A percentile compares a stretch with the other conserved stretches of the same genome.
Conservation (phyloP, 768 basidiomycete species). For the Russula sp. region DNA sequence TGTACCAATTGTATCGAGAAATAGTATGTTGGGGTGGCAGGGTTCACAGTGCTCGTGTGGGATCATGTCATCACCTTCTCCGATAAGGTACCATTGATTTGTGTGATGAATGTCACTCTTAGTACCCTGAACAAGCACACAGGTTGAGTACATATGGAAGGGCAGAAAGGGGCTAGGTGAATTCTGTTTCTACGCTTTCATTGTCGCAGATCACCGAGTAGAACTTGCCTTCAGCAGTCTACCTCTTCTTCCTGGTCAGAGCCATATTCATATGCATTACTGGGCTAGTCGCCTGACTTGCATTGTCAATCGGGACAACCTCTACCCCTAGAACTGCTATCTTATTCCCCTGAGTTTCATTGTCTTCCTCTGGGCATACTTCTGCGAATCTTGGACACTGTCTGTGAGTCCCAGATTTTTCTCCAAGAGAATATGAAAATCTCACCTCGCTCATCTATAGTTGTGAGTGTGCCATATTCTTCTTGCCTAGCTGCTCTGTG, state of each 20-base stretch:
- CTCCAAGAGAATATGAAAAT: no score
- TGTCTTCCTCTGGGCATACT: slow-evolving; percentile 38
- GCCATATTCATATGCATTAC: no score
- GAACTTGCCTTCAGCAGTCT: slow-evolving; percentile 25
- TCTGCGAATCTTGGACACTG: slow-evolving; percentile 19
- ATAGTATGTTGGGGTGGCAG: slow-evolving; percentile 47
- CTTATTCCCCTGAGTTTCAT: slow-evolving; percentile 57
- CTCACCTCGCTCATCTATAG: background rate
- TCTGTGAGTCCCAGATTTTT: slow-evolving; percentile 11
- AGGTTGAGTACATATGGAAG: slow-evolving; percentile 49
- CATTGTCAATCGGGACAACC: background rate
- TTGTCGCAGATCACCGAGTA: background rate
- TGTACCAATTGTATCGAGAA: background rate
- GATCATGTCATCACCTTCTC: slow-evolving; percentile 48
- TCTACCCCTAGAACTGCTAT: slow-evolving; percentile 48
- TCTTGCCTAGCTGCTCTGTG: background rate
- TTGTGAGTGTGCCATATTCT: background rate
- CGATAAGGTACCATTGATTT: slow-evolving; percentile 31
- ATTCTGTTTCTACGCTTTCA: slow-evolving; percentile 12
- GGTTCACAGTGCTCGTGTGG: slow-evolving; percentile 46
- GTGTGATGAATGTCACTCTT: no score
- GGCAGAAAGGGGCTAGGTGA: slow-evolving; percentile 39
- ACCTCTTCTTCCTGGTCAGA: slow-evolving; percentile 34
- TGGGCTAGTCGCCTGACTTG: no score
- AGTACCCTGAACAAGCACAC: background rate